These are phyloP conservation scores for Tephrocybe sp. DNA, from an alignment of 768 basidiomycete species.

Conservation along the genomic window DNA sequence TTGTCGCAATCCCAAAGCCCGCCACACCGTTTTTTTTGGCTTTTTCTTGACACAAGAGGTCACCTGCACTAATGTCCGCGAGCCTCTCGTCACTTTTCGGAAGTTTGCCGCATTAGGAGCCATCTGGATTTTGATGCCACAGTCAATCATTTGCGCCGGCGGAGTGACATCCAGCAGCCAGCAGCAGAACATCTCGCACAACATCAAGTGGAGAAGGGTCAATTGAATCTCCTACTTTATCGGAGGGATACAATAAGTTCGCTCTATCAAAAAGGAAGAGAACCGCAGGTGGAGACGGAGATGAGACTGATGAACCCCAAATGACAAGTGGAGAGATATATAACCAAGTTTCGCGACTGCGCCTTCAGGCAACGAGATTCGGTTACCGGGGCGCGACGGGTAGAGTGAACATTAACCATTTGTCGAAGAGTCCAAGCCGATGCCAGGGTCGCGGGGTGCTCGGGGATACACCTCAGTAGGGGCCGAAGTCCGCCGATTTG, in stretches of 20 bases:
- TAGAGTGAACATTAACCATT: background rate
- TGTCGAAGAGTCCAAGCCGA: no score
- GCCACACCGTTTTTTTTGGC: background rate
- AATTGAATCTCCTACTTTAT: background rate
- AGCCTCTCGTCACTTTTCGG: background rate
- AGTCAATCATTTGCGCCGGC: background rate
- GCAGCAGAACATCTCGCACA: background rate
- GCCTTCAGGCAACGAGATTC: background rate
- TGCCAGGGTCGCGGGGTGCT: slow-evolving; percentile 4
- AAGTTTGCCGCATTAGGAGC: background rate
- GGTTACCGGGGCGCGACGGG: background rate
- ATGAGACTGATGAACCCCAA: no score
- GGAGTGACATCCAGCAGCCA: background rate
- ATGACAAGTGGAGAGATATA: background rate
- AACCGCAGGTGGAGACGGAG: no score
- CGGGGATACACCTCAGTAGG: slow-evolving; percentile 1
- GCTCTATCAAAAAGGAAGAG: no score
- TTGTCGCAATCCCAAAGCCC: background rate
- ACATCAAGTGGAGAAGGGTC: no score
- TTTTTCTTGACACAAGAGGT: background rate
- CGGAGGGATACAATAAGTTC: no score
- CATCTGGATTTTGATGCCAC: background rate
- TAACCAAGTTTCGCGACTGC: background rate
- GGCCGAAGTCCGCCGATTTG: background rate
- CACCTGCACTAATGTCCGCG: slow-evolving; percentile 1